Evolutionary conservation across 2,329 filamentous ascomycete genomes (phyloP).

Genomic region (Ceratocystis eucalypticola): DNA sequence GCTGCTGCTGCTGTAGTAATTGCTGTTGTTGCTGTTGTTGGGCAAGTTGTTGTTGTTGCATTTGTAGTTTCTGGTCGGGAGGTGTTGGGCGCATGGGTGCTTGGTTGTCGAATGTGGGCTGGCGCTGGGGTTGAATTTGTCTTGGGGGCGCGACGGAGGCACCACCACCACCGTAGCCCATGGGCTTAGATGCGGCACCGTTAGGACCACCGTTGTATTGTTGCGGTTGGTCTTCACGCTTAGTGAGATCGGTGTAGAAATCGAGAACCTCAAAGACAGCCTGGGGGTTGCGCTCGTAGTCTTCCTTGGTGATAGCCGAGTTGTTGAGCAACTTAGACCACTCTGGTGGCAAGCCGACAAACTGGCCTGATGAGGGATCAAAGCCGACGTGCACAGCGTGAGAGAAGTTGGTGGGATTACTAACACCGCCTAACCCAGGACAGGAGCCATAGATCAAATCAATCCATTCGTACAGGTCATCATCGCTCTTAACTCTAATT

Average conservation of each 20-base stretch:
- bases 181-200: constrained; percentile 56
- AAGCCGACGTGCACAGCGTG: constrained; percentile 97
- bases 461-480: constrained; percentile 97
- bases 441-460: constrained; percentile 95
- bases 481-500: constrained; percentile 87
- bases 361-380: constrained; percentile 86
- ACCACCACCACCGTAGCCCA: constrained; percentile 44
- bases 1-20: constrained; percentile 28
- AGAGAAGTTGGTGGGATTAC: constrained; percentile 95
- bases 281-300: constrained; percentile 93
- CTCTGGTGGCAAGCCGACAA: constrained; percentile 84
- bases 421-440: constrained; percentile 94
- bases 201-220: constrained; percentile 41
- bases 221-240: constrained; percentile 57
- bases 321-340: constrained; percentile 95
- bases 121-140: constrained; percentile 34
- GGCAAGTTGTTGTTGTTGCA: constrained; percentile 7
- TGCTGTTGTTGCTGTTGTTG: constrained; percentile 18
- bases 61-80: constrained; percentile 16
- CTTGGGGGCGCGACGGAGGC: constrained; percentile 54
- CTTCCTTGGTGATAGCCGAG: constrained; percentile 94
- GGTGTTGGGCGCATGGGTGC: constrained; percentile 11
- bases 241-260: constrained; percentile 74
- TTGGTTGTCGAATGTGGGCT: constrained; percentile 25
- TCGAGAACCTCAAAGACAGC: constrained; percentile 69